Evolutionary conservation across 805 yeast genomes (phyloP), one percentile per base, ranked within the genome.

Genomic region (Yamadazyma akitaensis): DNA sequence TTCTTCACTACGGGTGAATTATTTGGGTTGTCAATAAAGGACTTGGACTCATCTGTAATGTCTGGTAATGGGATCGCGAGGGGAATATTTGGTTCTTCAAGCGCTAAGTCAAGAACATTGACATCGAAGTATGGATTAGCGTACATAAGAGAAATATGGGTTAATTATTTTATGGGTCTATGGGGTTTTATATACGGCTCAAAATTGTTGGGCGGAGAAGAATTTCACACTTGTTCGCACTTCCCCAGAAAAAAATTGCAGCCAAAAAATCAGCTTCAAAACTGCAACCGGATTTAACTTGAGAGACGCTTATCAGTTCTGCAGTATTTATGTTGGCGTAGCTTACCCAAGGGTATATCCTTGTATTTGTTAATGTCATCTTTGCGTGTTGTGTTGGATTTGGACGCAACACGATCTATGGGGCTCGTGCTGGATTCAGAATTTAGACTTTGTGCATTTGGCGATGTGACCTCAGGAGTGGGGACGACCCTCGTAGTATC

Each of bases 11-110:
- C 53, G 25, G 62, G 59, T 31, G 60, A 62, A 53, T 69, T 69
- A 12, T 59, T 65, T 7, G 59, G 61, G 11, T 67, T 43, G 13
- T 57, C 51, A 21, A 69, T 55, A 39, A 59, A 60, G 16, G 37
- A 12, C n/a, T 13, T 13, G 16, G 47, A 32, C 2, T 68, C 6
- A 9, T 18, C 57, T 33, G 60, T 50, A 50, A 68, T 73, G 11
- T 60, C 60, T 5, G 76, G 76, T 17, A 71, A 57, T 1, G 76
- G 76, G 47, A 70, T 68, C 10, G 65, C 51, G 10, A 70, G 57
- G 5, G 58, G 63, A 24, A 72, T 57, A 37, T 57, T 56, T 16
- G 75, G 75, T 2, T 51, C 34, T 1, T 51, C 40, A 14, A 62
- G 55, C 0, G 70, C 65, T 53, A 67, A 60, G 9, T 68, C 68